Evolutionary conservation across 2,329 filamentous ascomycete genomes (phyloP).

Genomic region (Coniella vitis): DNA sequence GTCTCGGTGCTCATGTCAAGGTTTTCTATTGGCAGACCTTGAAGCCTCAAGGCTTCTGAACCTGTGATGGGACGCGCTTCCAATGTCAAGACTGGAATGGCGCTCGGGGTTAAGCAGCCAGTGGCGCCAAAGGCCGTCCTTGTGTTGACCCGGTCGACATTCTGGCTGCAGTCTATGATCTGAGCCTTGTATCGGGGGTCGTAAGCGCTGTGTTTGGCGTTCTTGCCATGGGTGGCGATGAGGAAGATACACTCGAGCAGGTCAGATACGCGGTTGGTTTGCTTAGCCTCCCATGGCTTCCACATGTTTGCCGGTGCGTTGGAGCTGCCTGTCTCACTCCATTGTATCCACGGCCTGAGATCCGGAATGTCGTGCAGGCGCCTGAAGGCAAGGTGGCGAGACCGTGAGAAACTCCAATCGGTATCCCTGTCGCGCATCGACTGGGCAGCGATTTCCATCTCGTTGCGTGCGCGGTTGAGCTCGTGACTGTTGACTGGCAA

Average conservation of each 20-base stretch:
- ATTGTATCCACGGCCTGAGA: conserved; percentile 22
- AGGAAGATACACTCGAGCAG: conserved; percentile 54
- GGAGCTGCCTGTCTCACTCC: conserved; percentile 3
- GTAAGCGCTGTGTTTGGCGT: conserved; percentile 24
- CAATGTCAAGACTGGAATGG: conserved; percentile 53
- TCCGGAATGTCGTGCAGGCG: conserved; percentile 42
- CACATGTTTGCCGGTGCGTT: conserved; percentile 24
- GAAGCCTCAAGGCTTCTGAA: conserved; percentile 55
- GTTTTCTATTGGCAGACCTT: conserved; percentile 59
- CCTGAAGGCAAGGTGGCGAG: conserved; percentile 46
- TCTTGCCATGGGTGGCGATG: not conserved
- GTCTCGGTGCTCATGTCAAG: conserved; percentile 59
- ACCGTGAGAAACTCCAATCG: conserved; percentile 51
- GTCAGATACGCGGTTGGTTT: conserved; percentile 57
- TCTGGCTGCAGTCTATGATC: conserved; percentile 63
- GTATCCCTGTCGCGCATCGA: conserved; percentile 25
- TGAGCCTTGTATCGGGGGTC: conserved; percentile 43
- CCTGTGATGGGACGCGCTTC: conserved; percentile 55
- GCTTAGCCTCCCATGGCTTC: conserved; percentile 39
- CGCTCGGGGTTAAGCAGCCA: conserved; percentile 62
- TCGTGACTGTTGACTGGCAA: conserved; percentile 46
- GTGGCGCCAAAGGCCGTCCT: conserved; percentile 46
- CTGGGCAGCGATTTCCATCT: conserved; percentile 32
- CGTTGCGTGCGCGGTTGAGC: conserved; percentile 43
- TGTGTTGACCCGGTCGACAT: conserved; percentile 51